Percentiles rank a stretch among this genome's conserved stretches.
Evolutionary conservation across 352 stramenopile genomes (phyloP).

Genomic region (Plasmopara muralis): DNA sequence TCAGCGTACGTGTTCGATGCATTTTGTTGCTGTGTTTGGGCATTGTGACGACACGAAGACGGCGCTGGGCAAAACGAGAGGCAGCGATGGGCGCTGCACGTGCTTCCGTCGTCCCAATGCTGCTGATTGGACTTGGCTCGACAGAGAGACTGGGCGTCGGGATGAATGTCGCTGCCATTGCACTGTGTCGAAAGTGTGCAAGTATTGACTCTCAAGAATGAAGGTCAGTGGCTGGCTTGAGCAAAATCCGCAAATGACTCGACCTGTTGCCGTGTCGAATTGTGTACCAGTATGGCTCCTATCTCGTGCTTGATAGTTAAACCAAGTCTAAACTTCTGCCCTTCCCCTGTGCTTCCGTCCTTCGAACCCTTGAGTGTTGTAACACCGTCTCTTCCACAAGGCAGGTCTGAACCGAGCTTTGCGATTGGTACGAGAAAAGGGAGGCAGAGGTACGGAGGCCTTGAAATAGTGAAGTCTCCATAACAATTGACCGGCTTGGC

Average conservation of each 20-base stretch:
- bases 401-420: conserved; percentile 8
- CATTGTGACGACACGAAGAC: conserved; percentile 77
- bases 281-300: conserved; percentile 7
- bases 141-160: conserved; percentile 15
- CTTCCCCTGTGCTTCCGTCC: conserved; percentile 22
- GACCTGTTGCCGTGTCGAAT: conserved; percentile 5
- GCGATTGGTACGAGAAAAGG: conserved; percentile 31
- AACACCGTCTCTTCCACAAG: conserved; percentile 29
- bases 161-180: conserved; percentile 25
- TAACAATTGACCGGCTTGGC: not conserved
- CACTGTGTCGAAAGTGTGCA: conserved; percentile 4
- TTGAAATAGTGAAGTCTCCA: conserved; percentile 9
- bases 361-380: conserved; percentile 17
- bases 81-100: conserved; percentile 16
- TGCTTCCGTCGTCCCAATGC: conserved; percentile 8
- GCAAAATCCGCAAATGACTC: conserved; percentile 35
- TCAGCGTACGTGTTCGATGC: conserved; percentile 71
- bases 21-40: conserved; percentile 82
- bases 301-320: conserved; percentile 14
- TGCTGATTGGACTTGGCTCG: conserved; percentile 28
- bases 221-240: conserved; percentile 15
- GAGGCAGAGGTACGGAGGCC: conserved; percentile 17
- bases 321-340: conserved; percentile 8
- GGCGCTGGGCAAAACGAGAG: conserved; percentile 47
- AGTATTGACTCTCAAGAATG: conserved; percentile 6